phyloP scores from a whole-genome alignment of 257 asterid genomes.

The Jaltomata sinuosa region DNA sequence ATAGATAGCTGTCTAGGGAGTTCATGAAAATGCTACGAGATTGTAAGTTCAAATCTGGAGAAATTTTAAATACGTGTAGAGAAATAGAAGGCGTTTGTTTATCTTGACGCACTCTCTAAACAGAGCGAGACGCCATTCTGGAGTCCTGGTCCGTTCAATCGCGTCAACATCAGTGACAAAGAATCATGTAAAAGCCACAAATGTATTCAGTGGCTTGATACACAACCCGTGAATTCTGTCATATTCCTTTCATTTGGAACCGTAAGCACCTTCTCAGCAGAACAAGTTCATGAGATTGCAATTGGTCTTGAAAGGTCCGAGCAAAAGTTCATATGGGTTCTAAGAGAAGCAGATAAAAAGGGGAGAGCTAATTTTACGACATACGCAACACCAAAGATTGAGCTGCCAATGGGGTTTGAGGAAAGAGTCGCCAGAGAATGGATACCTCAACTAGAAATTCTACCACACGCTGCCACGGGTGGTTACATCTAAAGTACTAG shows the following conservation, averaged over 20 bases:
- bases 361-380: background rate
- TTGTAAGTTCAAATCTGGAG: background rate
- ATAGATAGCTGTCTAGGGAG: background rate
- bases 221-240: background rate
- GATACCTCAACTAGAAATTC: background rate
- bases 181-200: background rate
- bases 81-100: background rate
- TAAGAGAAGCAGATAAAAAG: background rate
- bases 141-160: background rate
- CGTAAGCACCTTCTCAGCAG: background rate
- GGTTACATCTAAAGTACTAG: background rate
- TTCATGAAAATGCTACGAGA: background rate
- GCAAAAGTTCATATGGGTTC: background rate
- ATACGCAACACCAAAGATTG: background rate
- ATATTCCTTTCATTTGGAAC: background rate
- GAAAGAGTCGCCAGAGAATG: background rate
- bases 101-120: background rate
- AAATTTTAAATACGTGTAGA: background rate
- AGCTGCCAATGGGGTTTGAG: background rate
- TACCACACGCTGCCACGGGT: background rate
- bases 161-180: background rate
- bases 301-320: background rate
- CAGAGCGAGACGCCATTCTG: background rate
- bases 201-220: background rate
- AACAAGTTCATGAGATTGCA: background rate